These are phyloP conservation scores for Pyronema domesticum DNA, from an alignment of 495 filamentous ascomycete genomes.

Conservation along the genomic window DNA sequence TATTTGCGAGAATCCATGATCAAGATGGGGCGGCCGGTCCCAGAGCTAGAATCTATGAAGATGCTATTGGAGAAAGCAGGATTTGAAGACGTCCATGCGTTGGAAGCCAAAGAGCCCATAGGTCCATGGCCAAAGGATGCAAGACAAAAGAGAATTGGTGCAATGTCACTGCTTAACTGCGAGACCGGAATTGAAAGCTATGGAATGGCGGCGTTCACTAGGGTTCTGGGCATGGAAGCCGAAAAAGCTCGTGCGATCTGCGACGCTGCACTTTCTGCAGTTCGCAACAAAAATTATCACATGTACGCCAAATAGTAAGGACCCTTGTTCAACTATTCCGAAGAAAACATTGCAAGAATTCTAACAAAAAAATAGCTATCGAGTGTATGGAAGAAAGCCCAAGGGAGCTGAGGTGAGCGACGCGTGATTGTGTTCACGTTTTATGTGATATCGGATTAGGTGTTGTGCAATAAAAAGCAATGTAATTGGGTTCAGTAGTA, in stretches of 20 bases:
- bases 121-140: slow-evolving; percentile 19
- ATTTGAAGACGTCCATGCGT: neutral
- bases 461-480: too few relatives aligned
- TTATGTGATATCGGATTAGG: too few relatives aligned
- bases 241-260: slow-evolving; percentile 20
- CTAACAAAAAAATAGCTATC: too few relatives aligned
- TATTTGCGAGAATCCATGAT: slow-evolving; percentile 1
- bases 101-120: neutral
- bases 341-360: too few relatives aligned
- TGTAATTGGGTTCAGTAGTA: too few relatives aligned
- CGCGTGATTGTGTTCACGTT: too few relatives aligned
- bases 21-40: neutral
- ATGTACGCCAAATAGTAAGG: too few relatives aligned
- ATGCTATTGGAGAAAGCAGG: too few relatives aligned
- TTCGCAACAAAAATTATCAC: neutral
- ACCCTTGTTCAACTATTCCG: too few relatives aligned
- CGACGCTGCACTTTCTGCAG: slow-evolving; percentile 7
- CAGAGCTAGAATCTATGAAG: neutral
- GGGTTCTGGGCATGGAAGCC: slow-evolving; percentile 22
- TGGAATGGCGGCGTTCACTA: slow-evolving; percentile 27
- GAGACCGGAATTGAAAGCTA: slow-evolving; percentile 14
- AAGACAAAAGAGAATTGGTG: slow-evolving; percentile 15
- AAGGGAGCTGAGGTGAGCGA: too few relatives aligned
- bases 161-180: neutral
- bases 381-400: too few relatives aligned